Percentiles rank a stretch among this genome's conserved stretches.
Conservation (phyloP, 345 rosid genomes). For the Hypericum androsaemum region DNA sequence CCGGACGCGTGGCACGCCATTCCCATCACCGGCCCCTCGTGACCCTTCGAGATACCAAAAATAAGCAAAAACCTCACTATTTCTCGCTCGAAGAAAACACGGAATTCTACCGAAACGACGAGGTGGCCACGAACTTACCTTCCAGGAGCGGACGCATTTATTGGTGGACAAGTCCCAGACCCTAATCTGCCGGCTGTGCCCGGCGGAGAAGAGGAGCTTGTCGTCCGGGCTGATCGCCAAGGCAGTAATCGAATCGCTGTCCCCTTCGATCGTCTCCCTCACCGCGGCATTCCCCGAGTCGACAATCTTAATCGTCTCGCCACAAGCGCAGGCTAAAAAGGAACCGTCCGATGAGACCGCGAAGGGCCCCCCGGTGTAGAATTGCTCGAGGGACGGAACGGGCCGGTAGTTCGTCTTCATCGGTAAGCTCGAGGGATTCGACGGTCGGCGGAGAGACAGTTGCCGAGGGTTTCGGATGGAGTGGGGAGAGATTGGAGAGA, state of each 20-base stretch:
- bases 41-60: constrained; percentile 43
- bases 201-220: constrained; percentile 79
- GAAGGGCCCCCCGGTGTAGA: constrained; percentile 86
- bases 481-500: background rate
- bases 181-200: constrained; percentile 77
- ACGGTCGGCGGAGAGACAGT: background rate
- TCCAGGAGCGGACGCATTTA: constrained; percentile 85
- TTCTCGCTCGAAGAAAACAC: background rate
- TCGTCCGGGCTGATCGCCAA: constrained; percentile 72
- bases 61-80: constrained; percentile 6
- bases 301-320: constrained; percentile 67
- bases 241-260: constrained; percentile 59
- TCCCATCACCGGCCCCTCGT: constrained; percentile 82
- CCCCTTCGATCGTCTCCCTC: constrained; percentile 57
- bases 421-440: constrained; percentile 34
- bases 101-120: background rate
- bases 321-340: constrained; percentile 69
- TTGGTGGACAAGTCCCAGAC: constrained; percentile 78
- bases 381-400: constrained; percentile 61
- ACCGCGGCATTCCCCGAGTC: constrained; percentile 45
- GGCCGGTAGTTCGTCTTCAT: constrained; percentile 63
- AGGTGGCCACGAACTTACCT: constrained; percentile 29
- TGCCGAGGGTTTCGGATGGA: background rate
- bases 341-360: constrained; percentile 68
- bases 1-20: constrained; percentile 95